Evolutionary conservation across 164 flowering plant genomes (phyloP), one percentile per base, ranked within the genome.

Genomic region (Paratinospora sagittata): DNA sequence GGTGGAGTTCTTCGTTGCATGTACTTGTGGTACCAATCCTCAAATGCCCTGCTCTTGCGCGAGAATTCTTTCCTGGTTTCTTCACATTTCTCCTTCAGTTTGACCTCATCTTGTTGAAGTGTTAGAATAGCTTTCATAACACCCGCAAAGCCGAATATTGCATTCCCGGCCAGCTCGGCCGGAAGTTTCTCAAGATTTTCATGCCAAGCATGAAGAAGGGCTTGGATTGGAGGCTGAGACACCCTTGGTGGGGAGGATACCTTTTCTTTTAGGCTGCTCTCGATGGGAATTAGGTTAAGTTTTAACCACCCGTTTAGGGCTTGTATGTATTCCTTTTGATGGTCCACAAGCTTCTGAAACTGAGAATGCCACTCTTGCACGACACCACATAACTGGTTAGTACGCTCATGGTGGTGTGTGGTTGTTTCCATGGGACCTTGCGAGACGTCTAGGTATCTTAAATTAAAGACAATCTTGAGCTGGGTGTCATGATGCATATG

Each of bases 91-190:
- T 82, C 88, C 78, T 84, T 93, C 64, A 83, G 80, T 75, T 84
- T 89, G 84, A 86, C 83, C 82, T 91, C 97, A 34, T 90, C 91
- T 41, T 88, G 85, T 73, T 91, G 97, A 43, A 84, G 91, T 36
- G 47, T 4, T 12, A 81, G 63, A 27, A 93, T 91, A 60, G 90
- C 78, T 23, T 87, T 76, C 12, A 93, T 81, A 43, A 89, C 85
- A 9, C 91, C 96, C 8, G 85, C 85, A 72, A 93, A 93, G 66
- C 89, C 82, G 43, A 75, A 61, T 39, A 91, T 85, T 0, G 96
- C 91, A 43, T 82, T 74, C 72, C 74, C 86, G 12, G 93, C 87
- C 24, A 85, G 75, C 71, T 89, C 97, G 63, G 88, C 89, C 0
- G 92, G 94, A 65, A 93, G 89, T 72, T 88, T 87, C 72, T 85